A percentile compares a stretch with the other conserved stretches of the same genome.
Conservation (phyloP, 2,329 filamentous ascomycete genomes). For the Exophiala bonariae region DNA sequence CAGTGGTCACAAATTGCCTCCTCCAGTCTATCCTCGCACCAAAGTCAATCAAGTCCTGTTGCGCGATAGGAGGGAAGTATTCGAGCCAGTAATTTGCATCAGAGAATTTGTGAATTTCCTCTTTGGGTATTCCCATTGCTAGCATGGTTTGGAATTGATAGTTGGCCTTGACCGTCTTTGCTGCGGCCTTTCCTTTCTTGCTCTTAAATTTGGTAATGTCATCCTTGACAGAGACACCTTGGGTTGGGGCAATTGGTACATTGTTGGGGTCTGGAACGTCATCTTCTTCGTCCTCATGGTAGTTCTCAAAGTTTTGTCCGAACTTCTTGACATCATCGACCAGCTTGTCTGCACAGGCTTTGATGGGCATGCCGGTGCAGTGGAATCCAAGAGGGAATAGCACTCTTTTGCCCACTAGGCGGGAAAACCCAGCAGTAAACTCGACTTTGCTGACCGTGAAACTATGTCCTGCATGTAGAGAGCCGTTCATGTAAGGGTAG, state of each 20-base stretch:
- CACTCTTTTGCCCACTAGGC: conserved; percentile 85
- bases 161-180: conserved; percentile 89
- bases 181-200: conserved; percentile 88
- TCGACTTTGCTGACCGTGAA: conserved; percentile 94
- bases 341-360: conserved; percentile 94
- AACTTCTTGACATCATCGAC: conserved; percentile 86
- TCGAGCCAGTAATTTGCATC: conserved; percentile 90
- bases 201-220: conserved; percentile 89
- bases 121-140: conserved; percentile 78
- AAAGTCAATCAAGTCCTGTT: conserved; percentile 76
- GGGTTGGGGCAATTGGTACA: conserved; percentile 60
- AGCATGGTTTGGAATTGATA: conserved; percentile 97
- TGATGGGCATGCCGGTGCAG: conserved; percentile 97
- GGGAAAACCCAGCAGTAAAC: conserved; percentile 80
- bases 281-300: conserved; percentile 62
- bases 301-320: conserved; percentile 79
- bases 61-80: conserved; percentile 82
- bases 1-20: conserved; percentile 88
- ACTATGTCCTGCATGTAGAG: conserved; percentile 84
- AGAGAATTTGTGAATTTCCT: conserved; percentile 91
- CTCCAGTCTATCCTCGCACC: conserved; percentile 92
- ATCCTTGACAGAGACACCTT: conserved; percentile 63
- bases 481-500: conserved; percentile 83
- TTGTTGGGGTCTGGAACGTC: conserved; percentile 46
- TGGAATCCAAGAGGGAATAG: conserved; percentile 94